These are phyloP conservation scores for Bacidia gigantensis DNA, from an alignment of 495 filamentous ascomycete genomes.

Conservation along the genomic window DNA sequence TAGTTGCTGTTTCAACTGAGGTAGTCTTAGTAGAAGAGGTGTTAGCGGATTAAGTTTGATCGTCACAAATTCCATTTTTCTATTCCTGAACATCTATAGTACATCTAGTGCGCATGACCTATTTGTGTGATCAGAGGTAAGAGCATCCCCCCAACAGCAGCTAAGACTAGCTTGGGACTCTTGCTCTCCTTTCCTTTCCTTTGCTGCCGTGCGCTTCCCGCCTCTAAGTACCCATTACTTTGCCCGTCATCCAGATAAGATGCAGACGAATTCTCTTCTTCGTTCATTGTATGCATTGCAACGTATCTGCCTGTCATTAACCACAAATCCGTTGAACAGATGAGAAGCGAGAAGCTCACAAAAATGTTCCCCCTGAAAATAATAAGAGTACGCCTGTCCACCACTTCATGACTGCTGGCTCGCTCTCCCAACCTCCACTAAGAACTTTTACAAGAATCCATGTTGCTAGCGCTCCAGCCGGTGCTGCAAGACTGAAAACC, in stretches of 20 bases:
- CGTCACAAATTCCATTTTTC: no score
- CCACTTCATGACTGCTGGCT: constrained; percentile 45
- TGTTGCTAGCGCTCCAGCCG: constrained; percentile 69
- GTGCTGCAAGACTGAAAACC: constrained; percentile 83
- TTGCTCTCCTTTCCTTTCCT: constrained; percentile 33
- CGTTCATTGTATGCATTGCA: constrained; percentile 97
- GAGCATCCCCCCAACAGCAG: constrained; percentile 77
- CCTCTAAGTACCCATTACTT: constrained; percentile 55
- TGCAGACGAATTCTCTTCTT: constrained; percentile 40
- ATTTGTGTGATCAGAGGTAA: constrained; percentile 80
- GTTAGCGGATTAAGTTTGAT: no score
- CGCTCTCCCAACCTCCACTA: constrained; percentile 36
- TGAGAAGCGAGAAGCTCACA: constrained; percentile 54
- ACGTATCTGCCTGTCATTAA: constrained; percentile 53
- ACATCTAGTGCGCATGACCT: constrained; percentile 77
- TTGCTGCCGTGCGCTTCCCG: constrained; percentile 29
- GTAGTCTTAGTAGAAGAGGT: no score
- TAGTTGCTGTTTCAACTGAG: no score
- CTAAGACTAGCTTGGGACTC: constrained; percentile 51
- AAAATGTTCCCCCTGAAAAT: constrained; percentile 88
- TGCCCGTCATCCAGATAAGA: constrained; percentile 35
- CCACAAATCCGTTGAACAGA: background rate
- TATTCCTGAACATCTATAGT: no score
- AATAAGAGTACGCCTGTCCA: constrained; percentile 85
- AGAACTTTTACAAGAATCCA: constrained; percentile 65